Conservation (phyloP, 371 early-diverging fungal species). For the Mycotypha africana region DNA sequence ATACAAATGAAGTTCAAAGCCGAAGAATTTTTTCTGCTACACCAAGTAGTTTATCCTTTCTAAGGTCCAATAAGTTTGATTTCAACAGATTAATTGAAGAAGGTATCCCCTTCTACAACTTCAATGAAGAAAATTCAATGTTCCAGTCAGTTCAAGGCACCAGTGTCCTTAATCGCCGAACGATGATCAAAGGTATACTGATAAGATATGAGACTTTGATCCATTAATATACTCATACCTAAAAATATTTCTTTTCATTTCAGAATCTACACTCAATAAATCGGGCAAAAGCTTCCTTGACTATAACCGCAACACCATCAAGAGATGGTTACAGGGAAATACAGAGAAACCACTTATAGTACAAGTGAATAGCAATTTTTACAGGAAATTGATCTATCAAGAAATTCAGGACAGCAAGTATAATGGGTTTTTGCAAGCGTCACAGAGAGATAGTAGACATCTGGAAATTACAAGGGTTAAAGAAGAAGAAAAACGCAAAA, state of each 20-base stretch:
- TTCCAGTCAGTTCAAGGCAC: slow-evolving; percentile 9
- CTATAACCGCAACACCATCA: slow-evolving; percentile 8
- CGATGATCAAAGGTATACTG: slow-evolving; percentile 6
- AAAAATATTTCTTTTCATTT: no score
- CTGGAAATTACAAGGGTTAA: slow-evolving; percentile 29
- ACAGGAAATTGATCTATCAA: slow-evolving; percentile 55
- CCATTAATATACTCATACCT: no score
- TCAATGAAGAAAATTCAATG: slow-evolving; percentile 24
- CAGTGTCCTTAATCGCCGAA: slow-evolving; percentile 7
- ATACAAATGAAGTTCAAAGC: slow-evolving; percentile 17
- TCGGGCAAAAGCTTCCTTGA: slow-evolving; percentile 10
- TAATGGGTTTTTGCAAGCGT: slow-evolving; percentile 31
- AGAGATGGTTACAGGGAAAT: slow-evolving; percentile 33
- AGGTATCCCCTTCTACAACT: slow-evolving; percentile 43
- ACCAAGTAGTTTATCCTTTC: slow-evolving; percentile 52
- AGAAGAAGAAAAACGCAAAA: slow-evolving; percentile 26
- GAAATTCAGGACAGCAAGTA: slow-evolving; percentile 48
- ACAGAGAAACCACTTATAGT: slow-evolving; percentile 28
- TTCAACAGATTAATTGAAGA: slow-evolving; percentile 62
- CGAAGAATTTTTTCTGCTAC: slow-evolving; percentile 59
- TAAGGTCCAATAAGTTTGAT: slow-evolving; percentile 63
- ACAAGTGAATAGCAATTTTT: slow-evolving; percentile 38
- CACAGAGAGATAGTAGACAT: slow-evolving; percentile 26
- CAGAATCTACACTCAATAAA: slow-evolving; percentile 9
- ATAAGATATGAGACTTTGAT: no score